These are phyloP conservation scores for Chrysoporthe austroafricana DNA, from an alignment of 2,329 filamentous ascomycete genomes.

Conservation along the genomic window DNA sequence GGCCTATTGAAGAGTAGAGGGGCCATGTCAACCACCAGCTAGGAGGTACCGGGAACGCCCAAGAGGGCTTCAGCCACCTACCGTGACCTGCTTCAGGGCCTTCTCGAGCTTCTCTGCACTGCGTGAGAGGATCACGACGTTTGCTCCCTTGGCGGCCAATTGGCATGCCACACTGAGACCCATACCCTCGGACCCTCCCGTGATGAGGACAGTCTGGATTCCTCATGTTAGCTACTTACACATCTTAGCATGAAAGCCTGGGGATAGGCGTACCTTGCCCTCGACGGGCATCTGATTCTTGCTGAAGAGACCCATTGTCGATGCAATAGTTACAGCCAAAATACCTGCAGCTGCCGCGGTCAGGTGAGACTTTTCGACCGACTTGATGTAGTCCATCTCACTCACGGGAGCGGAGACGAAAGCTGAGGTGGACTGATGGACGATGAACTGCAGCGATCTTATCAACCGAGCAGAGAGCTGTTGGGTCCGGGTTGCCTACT, in stretches of 20 bases:
- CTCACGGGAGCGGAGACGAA: not conserved
- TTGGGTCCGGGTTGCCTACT: not conserved
- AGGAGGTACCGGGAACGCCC: not conserved
- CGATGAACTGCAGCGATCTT: not conserved
- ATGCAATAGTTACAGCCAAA: conserved; percentile 41
- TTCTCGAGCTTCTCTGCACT: conserved; percentile 61
- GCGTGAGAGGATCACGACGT: conserved; percentile 70
- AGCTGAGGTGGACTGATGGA: not conserved
- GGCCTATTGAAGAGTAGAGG: conserved; percentile 46
- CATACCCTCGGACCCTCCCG: conserved; percentile 73
- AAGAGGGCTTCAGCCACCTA: conserved; percentile 35
- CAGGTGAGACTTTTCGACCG: conserved; percentile 30
- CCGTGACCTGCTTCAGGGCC: conserved; percentile 59
- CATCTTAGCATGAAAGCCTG: not conserved
- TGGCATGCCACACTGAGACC: conserved; percentile 64
- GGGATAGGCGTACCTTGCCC: conserved; percentile 66
- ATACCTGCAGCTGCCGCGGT: conserved; percentile 37
- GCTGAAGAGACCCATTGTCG: conserved; percentile 69
- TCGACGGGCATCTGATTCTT: conserved; percentile 83
- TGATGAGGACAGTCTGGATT: conserved; percentile 67
- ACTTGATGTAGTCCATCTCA: conserved; percentile 32
- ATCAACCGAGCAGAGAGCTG: not conserved
- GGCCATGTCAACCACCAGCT: conserved; percentile 38
- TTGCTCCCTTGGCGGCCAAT: conserved; percentile 68
- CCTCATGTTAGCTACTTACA: conserved; percentile 10